phyloP scores from a whole-genome alignment of 2,329 filamentous ascomycete species.

The Coniella vitis region DNA sequence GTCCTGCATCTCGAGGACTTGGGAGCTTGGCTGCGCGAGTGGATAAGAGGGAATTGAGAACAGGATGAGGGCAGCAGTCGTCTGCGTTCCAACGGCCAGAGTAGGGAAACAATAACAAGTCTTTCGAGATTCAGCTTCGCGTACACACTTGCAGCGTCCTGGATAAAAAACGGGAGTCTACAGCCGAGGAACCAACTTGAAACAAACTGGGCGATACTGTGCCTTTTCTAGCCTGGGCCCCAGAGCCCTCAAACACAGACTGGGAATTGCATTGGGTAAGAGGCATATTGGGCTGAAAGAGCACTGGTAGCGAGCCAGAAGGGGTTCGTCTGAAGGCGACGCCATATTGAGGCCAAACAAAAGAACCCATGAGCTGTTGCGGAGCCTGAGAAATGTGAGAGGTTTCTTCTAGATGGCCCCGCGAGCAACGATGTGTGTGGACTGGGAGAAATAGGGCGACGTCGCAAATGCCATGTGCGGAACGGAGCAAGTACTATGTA shows the following conservation, averaged over 20 bases:
- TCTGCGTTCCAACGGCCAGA: too few species aligned
- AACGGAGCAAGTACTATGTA: too few species aligned
- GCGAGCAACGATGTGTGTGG: too few species aligned
- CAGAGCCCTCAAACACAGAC: not conserved
- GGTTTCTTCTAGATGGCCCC: too few species aligned
- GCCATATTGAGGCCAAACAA: not conserved
- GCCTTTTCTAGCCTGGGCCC: not conserved
- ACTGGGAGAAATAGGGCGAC: too few species aligned
- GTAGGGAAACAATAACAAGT: too few species aligned
- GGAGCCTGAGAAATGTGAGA: not conserved
- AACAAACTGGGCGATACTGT: not conserved
- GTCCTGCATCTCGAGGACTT: slow-evolving; percentile 22
- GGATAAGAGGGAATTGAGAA: not conserved
- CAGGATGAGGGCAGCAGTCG: not conserved
- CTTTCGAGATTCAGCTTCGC: too few species aligned
- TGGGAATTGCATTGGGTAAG: not conserved
- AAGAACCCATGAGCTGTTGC: not conserved
- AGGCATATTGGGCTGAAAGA: not conserved
- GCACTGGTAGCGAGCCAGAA: not conserved
- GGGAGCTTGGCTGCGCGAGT: not conserved
- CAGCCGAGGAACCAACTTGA: not conserved
- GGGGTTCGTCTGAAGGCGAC: not conserved
- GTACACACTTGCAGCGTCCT: too few species aligned
- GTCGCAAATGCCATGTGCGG: too few species aligned
- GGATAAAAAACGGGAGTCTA: too few species aligned